Evolutionary conservation across 2,329 filamentous ascomycete genomes (phyloP), one percentile per base, ranked within the genome.

Genomic region (Phialophora macrospora): DNA sequence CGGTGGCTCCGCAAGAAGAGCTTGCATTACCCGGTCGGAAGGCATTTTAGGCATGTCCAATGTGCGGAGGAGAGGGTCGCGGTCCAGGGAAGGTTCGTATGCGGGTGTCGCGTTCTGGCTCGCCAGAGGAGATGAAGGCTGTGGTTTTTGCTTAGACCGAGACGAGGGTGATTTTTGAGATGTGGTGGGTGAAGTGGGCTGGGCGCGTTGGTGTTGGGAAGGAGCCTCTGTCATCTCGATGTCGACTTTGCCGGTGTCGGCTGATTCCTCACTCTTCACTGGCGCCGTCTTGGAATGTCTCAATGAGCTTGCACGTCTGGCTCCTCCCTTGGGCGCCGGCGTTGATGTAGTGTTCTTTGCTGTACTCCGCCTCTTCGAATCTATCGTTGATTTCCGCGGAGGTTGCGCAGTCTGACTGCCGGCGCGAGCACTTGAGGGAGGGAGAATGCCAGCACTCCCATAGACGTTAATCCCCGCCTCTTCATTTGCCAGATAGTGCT

Each of bases 401-500:
- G 20, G 32, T 11, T 49, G 41, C n/a, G 17, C 28, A n/a, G 57
- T 55, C 8, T 67, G 69, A 34, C 63, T 66, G 30, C 60, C 66
- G 34, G 62, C 55, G 44, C 66, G 62, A n/a, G 63, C 60, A 44
- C 9, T n/a, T 24, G 70, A 58, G 20, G 60, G 38, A n/a, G 59
- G 58, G 14, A 61, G 63, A 32, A 55, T 46, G 14, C 58, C 60
- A 55, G 64, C 63, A 48, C 57, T 67, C n/a, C 67, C 63, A 44
- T 69, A 69, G 17, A 66, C 63, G 59, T 71, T 68, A 9, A 78
- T 72, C 0, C 77, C 76, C 4, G 81, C 81, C 70, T 83, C 81
- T 71, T 83, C 81, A 64, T 83, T 81, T 58, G 82, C 81, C n/a
- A 83, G 75, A 68, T 83, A 80, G 65, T 83, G 82, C 54, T 78